Evolutionary conservation across 1,139 yeast genomes (phyloP).

Genomic region (Blastobotrys ciferrii): DNA sequence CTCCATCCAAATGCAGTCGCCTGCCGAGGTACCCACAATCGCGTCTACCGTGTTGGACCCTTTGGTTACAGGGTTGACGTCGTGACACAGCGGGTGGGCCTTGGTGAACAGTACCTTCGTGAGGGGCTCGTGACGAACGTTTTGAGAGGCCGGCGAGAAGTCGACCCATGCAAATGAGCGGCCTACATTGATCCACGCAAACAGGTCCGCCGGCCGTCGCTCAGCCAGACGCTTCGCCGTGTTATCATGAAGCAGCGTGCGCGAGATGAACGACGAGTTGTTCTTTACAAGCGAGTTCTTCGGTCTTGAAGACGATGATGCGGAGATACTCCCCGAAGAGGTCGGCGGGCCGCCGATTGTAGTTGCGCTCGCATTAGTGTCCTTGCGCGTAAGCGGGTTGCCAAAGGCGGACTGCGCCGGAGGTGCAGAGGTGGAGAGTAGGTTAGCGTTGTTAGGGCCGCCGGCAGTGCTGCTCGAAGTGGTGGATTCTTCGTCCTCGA

Average conservation of each 20-base stretch:
- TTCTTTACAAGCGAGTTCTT: constrained; percentile 38
- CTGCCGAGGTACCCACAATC: constrained; percentile 50
- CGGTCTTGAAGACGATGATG: constrained; percentile 22
- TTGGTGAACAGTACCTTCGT: constrained; percentile 41
- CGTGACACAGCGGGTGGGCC: constrained; percentile 44
- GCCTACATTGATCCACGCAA: constrained; percentile 38
- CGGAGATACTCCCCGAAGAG: not conserved
- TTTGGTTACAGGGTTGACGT: constrained; percentile 37
- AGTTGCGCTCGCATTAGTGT: constrained; percentile 8
- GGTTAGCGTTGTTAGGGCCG: constrained; percentile 2
- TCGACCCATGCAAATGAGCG: constrained; percentile 40
- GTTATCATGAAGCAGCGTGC: constrained; percentile 40
- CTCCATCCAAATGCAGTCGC: constrained; percentile 58
- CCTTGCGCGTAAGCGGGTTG: constrained; percentile 9
- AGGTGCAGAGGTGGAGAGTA: constrained; percentile 12
- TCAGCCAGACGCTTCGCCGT: constrained; percentile 35
- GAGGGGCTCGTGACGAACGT: constrained; percentile 36
- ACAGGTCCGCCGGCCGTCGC: constrained; percentile 29
- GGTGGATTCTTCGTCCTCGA: constrained; percentile 1
- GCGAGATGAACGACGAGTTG: constrained; percentile 40
- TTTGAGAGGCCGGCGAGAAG: constrained; percentile 23
- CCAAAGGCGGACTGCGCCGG: constrained; percentile 8
- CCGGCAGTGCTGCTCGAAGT: not conserved
- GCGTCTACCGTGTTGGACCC: constrained; percentile 45
- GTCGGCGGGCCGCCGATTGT: constrained; percentile 3